Base-by-base conservation (phyloP, 2,329 filamentous ascomycete species). In the Xylaria digitata region DNA sequence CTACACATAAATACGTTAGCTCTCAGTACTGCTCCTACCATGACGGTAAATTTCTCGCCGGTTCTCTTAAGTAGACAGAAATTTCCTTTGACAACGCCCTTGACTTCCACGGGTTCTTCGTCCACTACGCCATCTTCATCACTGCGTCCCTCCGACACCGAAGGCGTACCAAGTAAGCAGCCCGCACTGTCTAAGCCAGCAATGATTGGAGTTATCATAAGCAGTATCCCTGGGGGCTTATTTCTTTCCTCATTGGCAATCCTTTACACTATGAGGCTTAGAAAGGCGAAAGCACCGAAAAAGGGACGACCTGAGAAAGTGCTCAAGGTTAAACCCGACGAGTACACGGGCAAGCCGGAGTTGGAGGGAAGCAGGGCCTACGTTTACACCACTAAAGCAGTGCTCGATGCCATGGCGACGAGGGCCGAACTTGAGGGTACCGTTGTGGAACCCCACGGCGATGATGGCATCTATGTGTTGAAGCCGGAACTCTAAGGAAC, bases 401-500 rank as follows among this genome's bases (percentile, higher is more conserved):
- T 54, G 42, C 26, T 61, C 3, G 59, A 61, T 30, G 23, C 49
- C 17, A 2, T 13, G 3, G 30, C 49, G 3, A 19, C 30, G 2
- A 21, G 49, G n/a, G 48, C 59, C 13, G 40, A 61, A 30, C 59
- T 61, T 17, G 48, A 53, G 13, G 59, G 59, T 9, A 19, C 6
- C 3, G 1, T 19, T 13, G 8, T 2, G 1, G 30, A 48, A 23
- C 5, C 40, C 19, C 7, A 53, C 6, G 34, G 34, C n/a, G 59
- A 40, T 2, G 40, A 54, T 4, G 49, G 40, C 2, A 43, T 63
- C 30, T 23, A 50, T 34, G 9, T 50, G 7, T 5, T 32, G 17
- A 63, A 63, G 42, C 43, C 60, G 2, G 60, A 63, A 45, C 60
- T 63, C 15, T 45, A 50, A 19, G 60, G 60, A 13, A 50, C 52